These are phyloP conservation scores for Colletotrichum destructivum DNA, from an alignment of 2,329 filamentous ascomycete genomes.

Conservation along the genomic window DNA sequence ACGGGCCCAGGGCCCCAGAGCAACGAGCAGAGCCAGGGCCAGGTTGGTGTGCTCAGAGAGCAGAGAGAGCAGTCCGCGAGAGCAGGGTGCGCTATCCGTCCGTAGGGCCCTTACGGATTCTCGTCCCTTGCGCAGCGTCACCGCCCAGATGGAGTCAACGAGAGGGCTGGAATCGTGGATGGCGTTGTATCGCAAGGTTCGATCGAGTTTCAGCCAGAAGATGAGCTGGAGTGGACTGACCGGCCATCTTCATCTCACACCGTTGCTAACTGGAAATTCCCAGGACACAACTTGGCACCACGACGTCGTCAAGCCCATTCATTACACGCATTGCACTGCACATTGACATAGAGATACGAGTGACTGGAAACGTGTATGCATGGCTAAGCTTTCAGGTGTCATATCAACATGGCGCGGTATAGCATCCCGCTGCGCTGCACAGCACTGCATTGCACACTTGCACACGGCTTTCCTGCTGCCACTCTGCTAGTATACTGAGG, in stretches of 20 bases:
- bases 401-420: conserved; percentile 8
- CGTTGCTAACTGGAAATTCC: not conserved
- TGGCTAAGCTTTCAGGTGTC: conserved; percentile 14
- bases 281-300: not conserved
- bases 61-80: not conserved
- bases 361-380: not conserved
- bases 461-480: not conserved
- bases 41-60: conserved; percentile 2
- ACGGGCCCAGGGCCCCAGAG: conserved; percentile 20
- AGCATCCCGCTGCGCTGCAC: not conserved
- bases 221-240: conserved; percentile 14
- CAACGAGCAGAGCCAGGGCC: conserved; percentile 18
- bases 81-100: conserved; percentile 26
- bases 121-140: conserved; percentile 8
- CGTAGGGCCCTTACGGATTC: conserved; percentile 13
- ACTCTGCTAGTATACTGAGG: conserved; percentile 12
- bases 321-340: not conserved
- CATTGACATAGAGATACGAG: conserved; percentile 6
- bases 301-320: conserved; percentile 18
- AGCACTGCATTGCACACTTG: not conserved
- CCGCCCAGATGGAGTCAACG: conserved; percentile 17
- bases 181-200: conserved; percentile 7
- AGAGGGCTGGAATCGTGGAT: conserved; percentile 2
- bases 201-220: conserved; percentile 28
- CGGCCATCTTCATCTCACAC: not conserved